Conservation (phyloP, 805 yeast genomes). For the Zygoascus biomembranicola region DNA sequence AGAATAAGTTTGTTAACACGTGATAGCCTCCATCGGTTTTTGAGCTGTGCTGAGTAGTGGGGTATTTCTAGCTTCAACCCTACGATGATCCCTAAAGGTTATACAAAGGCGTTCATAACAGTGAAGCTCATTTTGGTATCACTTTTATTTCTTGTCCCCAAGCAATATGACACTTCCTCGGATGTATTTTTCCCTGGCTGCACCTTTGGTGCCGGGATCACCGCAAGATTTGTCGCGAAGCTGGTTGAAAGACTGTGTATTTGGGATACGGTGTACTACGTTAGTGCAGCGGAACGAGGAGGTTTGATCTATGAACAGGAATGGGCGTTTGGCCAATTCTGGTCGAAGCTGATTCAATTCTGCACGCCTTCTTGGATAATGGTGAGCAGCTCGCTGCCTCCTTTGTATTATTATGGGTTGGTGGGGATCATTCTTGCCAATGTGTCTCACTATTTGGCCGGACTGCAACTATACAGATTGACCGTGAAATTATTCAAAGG, state of each 20-base stretch:
- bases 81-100: neutral
- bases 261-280: slow-evolving; percentile 85
- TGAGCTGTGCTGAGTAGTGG: no score
- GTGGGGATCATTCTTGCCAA: slow-evolving; percentile 46
- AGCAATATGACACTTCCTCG: slow-evolving; percentile 45
- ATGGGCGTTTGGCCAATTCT: slow-evolving; percentile 75
- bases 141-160: slow-evolving; percentile 33
- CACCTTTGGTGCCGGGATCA: neutral
- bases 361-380: slow-evolving; percentile 4
- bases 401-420: slow-evolving; percentile 30
- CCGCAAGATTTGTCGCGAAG: slow-evolving; percentile 2
- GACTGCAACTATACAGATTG: slow-evolving; percentile 41
- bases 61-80: neutral
- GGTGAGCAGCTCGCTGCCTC: slow-evolving; percentile 5
- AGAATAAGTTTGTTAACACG: no score
- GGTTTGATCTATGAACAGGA: slow-evolving; percentile 68
- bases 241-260: slow-evolving; percentile 38
- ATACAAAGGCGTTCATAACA: slow-evolving; percentile 4
- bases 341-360: slow-evolving; percentile 48
- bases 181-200: slow-evolving; percentile 26
- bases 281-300: slow-evolving; percentile 44
- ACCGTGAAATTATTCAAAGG: slow-evolving; percentile 29
- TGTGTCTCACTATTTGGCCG: slow-evolving; percentile 41
- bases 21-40: no score
- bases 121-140: slow-evolving; percentile 26